Percentiles rank a stretch among this genome's conserved stretches.
phyloP scores from a whole-genome alignment of 768 basidiomycete genomes.

The Suillus bovinus region DNA sequence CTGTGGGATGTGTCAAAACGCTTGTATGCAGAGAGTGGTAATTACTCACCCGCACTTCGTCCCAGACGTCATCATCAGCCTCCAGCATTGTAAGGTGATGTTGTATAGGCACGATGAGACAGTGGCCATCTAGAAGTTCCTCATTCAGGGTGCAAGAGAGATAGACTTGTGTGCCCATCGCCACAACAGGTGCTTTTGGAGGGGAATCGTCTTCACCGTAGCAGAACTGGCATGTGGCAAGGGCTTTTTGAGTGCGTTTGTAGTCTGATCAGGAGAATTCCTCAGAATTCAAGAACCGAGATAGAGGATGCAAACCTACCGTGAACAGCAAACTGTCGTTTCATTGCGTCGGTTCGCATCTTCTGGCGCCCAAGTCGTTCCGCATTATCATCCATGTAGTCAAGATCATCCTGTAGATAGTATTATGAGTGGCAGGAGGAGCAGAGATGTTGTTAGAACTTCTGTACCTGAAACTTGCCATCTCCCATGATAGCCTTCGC shows the following conservation, averaged over 20 bases:
- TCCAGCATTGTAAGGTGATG: conserved; percentile 91
- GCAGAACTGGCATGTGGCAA: conserved; percentile 86
- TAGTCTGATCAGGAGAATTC: conserved; percentile 63
- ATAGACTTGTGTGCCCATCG: conserved; percentile 88
- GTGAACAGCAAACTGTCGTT: conserved; percentile 93
- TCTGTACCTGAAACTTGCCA: conserved; percentile 76
- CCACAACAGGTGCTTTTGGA: conserved; percentile 85
- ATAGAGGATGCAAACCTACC: conserved; percentile 46
- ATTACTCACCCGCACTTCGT: conserved; percentile 83
- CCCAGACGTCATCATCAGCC: conserved; percentile 97
- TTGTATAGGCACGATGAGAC: conserved; percentile 93
- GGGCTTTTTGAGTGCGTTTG: conserved; percentile 87
- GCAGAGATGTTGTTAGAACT: not conserved
- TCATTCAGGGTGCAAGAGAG: conserved; percentile 88
- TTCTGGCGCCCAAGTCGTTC: conserved; percentile 90
- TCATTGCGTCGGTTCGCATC: conserved; percentile 96
- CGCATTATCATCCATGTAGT: conserved; percentile 97
- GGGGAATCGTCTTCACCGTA: conserved; percentile 90
- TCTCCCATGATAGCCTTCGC: conserved; percentile 88
- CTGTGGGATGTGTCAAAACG: conserved; percentile 31
- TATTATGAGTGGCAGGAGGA: not conserved
- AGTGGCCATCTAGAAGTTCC: conserved; percentile 90
- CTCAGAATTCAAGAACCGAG: conserved; percentile 5
- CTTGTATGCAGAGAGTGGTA: not conserved
- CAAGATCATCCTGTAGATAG: conserved; percentile 68